A percentile compares a stretch with the other conserved stretches of the same genome.
Conservation (phyloP, 345 rosid genomes). For the Salix purpurea region DNA sequence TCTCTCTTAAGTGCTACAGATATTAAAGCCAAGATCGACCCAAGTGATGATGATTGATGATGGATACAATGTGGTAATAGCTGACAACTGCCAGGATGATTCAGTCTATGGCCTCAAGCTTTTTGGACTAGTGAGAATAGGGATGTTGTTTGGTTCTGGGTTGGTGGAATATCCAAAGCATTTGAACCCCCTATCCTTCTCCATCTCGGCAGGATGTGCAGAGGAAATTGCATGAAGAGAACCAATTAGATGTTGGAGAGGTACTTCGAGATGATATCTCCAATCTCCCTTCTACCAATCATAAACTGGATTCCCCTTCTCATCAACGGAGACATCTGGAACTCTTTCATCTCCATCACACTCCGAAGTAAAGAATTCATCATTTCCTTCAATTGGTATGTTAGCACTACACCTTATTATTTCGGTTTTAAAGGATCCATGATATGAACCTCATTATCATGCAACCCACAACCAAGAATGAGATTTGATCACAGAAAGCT, state of each 20-base stretch:
- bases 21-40: slow-evolving; percentile 74
- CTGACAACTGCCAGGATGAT: slow-evolving; percentile 89
- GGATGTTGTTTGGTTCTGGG: slow-evolving; percentile 95
- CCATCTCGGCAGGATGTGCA: slow-evolving; percentile 87
- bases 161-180: slow-evolving; percentile 89
- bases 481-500: neutral
- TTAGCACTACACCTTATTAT: slow-evolving; percentile 6
- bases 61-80: slow-evolving; percentile 89
- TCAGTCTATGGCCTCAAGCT: slow-evolving; percentile 93
- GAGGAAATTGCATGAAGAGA: slow-evolving; percentile 75
- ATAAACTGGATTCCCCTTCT: slow-evolving; percentile 37
- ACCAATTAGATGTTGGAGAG: slow-evolving; percentile 46
- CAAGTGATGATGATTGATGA: slow-evolving; percentile 95
- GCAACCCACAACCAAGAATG: neutral
- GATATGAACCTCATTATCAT: too few relatives aligned
- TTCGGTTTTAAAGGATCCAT: neutral
- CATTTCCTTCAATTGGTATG: slow-evolving; percentile 51
- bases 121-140: slow-evolving; percentile 82
- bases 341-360: slow-evolving; percentile 42
- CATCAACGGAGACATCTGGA: slow-evolving; percentile 39
- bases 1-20: slow-evolving; percentile 94
- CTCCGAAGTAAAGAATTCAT: slow-evolving; percentile 37
- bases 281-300: slow-evolving; percentile 30
- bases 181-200: slow-evolving; percentile 83
- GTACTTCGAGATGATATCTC: slow-evolving; percentile 35